Base-by-base conservation (phyloP, 192 early-diverging fungal genomes). In the Gonapodya prolifera region DNA sequence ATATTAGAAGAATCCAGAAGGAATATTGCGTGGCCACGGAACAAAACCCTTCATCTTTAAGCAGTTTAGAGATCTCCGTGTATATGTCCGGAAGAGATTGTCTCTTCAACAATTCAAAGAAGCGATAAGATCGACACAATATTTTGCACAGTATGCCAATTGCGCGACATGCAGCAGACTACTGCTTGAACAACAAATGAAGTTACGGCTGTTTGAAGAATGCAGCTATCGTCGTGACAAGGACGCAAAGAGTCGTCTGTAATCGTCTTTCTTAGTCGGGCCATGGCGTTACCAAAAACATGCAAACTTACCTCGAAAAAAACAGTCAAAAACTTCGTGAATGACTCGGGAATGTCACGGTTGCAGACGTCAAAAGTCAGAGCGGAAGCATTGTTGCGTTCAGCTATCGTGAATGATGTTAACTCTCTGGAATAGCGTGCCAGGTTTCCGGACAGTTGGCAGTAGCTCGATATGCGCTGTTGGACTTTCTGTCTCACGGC, bases 401-500 rank as follows among this genome's bases (percentile, higher is more conserved):
- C 80, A 34, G 85, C 82, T 23, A 79, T 75, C 34, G 83, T n/a
- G 35, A 87, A 81, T 28, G 34, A 16, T 1, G 78, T 75, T 18
- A 85, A 32, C 28, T 74, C 17, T 30, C 16, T 28, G 0, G 33
- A 31, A 78, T 79, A 71, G 69, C 80, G 77, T 70, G n/a, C 1
- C 70, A 82, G 32, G 28, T 31, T 34, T 33, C 78, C 77, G n/a
- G 75, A 33, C 34, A 86, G 78, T n/a, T 30, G 83, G 81, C 34
- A 86, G 35, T 1, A 87, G 34, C 75, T 86, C 84, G 1, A 84
- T 82, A 70, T 77, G 85, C 1, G 87, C 83, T 8, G 79, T 34
- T 32, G 85, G 70, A 1, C 82, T 81, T 73, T 85, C 82, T 79
- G 84, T 87, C 75, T 88, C 87, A 1, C 77, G 33, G 75, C 81